Base-by-base conservation (phyloP, 1,139 yeast genomes). In the Saccharomyces uvarum region DNA sequence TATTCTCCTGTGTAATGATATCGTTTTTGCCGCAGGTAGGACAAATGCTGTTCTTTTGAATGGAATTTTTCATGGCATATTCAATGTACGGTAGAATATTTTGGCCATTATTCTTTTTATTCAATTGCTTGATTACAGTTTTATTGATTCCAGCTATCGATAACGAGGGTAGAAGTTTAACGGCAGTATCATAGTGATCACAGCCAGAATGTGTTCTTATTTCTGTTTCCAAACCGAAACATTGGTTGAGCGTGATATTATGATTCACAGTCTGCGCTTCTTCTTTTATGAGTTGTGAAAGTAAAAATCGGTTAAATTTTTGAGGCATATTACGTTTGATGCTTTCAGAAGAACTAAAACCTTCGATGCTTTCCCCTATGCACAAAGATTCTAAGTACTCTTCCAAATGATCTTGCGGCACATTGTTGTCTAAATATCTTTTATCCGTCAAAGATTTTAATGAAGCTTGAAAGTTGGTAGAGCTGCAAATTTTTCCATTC, bases 51-150 rank as follows among this genome's bases (percentile, higher is more conserved):
- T 77, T 71, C 28, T 77, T 74, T 53, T 79, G 81, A 29, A 71
- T 72, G 55, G 71, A 62, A 53, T 78, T 77, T 57, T 78, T 83
- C 75, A 84, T 72, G 0, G 88, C 78, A 19, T 81, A 75, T 57
- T 84, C 87, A 57, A 86, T 73, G 56, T 81, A 80, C 8, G 82
- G 77, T 31, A 82, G 66, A 21, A 81, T 74, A 1, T 76, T 72
- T 48, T 70, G 73, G 16, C 59, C 64, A 24, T 55, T 55, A 24
- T 61, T 50, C 50, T 67, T 63, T 49, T 66, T 66, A 33, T 57
- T 51, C 9, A 57, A 56, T 27, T 62, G 60, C 51, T 64, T 69
- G 26, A 59, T 48, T 24, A 61, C 62, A 47, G 66, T 68, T 41
- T 63, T 61, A 5, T 58, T 52, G 3, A 73, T 73, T 6, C 72